Base-by-base conservation (phyloP, 2,329 filamentous ascomycete species). In the Botrytis hyacinthi region DNA sequence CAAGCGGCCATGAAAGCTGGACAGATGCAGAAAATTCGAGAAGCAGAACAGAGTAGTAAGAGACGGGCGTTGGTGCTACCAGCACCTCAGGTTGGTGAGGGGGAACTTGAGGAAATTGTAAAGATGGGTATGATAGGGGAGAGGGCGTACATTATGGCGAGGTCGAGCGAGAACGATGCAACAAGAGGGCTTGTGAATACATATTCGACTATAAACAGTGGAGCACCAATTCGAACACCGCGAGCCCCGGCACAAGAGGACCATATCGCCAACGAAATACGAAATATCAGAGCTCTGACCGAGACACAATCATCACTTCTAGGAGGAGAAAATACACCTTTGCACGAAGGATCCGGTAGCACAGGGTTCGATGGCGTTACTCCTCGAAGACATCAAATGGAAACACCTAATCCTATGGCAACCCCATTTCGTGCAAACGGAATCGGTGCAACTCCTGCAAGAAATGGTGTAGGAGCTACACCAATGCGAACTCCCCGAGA, bases 121-220 rank as follows among this genome's bases (percentile, higher is more conserved):
- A 99, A 99, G 85, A 97, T 98, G 94, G 95, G 96, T 62, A 93
- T 97, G 88, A 89, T 94, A 74, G 96, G 95, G 54, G 94, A 98
- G 80, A 91, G 92, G 70, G 96, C 96, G 61, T 94, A 91, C 79
- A 85, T 87, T 76, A 86, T 93, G 81, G 93, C 93, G 7, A 89
- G 89, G 62, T 90, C 90, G 71, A 92, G 93, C 81, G 94, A 97
- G 74, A 97, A 95, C 76, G 90, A 94, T 80, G 90, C 93, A 70
- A 97, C 95, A 0, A 90, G 92, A 77, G 94, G 95, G 7, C 86
- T 99, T 63, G 88, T 98, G 73, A 94, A 93, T 77, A 93, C 94
- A 78, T 99, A 99, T 82, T 90, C 92, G 26, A 90, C 89, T 57
- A 89, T 97, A 70, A 92, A 96, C 80, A 91, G 89, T 71, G 90